Conservation (phyloP, 1,139 yeast genomes). For the Chernovozyma sophiae-reginae region DNA sequence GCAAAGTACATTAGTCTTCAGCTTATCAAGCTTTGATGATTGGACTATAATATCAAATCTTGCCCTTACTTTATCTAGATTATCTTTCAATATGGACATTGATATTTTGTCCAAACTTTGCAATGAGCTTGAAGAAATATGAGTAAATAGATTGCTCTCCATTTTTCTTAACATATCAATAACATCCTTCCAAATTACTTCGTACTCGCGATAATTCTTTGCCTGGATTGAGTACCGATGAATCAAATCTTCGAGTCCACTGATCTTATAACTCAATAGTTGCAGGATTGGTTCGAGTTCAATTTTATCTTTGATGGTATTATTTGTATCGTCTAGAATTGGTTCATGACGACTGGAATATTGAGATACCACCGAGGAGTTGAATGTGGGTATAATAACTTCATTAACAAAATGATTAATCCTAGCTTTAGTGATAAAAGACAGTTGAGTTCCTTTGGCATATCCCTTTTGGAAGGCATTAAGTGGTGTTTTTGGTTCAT, state of each 20-base stretch:
- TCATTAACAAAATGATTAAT: conserved; percentile 2
- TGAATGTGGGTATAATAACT: conserved; percentile 1
- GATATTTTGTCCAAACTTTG: neutral
- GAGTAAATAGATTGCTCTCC: conserved; percentile 11
- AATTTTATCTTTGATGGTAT: conserved; percentile 30
- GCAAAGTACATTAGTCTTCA: conserved; percentile 7
- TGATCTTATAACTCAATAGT: conserved; percentile 25
- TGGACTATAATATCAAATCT: conserved; percentile 4
- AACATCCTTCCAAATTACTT: conserved; percentile 36
- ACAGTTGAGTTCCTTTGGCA: conserved; percentile 28
- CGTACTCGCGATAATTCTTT: conserved; percentile 25
- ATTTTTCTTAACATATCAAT: conserved; percentile 22
- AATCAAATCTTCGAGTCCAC: conserved; percentile 26
- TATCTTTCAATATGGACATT: neutral
- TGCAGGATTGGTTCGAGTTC: conserved; percentile 33
- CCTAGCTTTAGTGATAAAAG: conserved; percentile 22
- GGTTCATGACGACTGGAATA: neutral
- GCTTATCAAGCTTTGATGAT: neutral
- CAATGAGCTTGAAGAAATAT: conserved; percentile 2
- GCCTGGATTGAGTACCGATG: conserved; percentile 25
- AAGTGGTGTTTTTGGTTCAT: neutral
- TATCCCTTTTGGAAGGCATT: conserved; percentile 34
- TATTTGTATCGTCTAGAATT: conserved; percentile 29
- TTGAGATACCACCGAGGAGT: neutral
- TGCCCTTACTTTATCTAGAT: neutral